Percentiles rank a stretch among this genome's conserved stretches.
These are phyloP conservation scores for Rhodomyrtus tomentosa DNA, from an alignment of 345 rosid genomes.

Conservation along the genomic window DNA sequence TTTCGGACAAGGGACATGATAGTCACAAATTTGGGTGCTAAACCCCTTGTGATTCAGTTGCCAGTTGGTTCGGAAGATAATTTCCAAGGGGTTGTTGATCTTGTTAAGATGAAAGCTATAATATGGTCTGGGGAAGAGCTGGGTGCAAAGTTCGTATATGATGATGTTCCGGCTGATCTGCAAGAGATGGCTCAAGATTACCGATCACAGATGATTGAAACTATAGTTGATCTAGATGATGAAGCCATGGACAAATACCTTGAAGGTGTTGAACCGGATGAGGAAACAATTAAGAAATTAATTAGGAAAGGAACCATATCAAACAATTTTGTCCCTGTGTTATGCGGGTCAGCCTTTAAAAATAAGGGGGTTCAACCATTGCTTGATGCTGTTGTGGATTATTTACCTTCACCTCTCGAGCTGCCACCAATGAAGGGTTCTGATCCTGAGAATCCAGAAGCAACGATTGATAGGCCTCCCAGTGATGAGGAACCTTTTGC, in stretches of 20 bases:
- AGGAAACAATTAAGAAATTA: slow-evolving; percentile 61
- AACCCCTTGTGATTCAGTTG: slow-evolving; percentile 76
- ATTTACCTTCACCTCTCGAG: slow-evolving; percentile 84
- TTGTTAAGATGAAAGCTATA: slow-evolving; percentile 79
- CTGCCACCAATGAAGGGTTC: slow-evolving; percentile 83
- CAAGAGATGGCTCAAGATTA: slow-evolving; percentile 68
- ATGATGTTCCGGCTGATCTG: slow-evolving; percentile 78
- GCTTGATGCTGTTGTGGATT: slow-evolving; percentile 89
- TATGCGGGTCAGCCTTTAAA: slow-evolving; percentile 92
- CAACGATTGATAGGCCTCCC: slow-evolving; percentile 36
- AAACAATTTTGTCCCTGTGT: slow-evolving; percentile 66
- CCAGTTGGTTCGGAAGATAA: slow-evolving; percentile 87
- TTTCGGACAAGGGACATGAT: slow-evolving; percentile 93
- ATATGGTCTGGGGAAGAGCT: slow-evolving; percentile 95
- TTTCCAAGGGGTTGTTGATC: slow-evolving; percentile 75
- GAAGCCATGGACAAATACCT: slow-evolving; percentile 84
- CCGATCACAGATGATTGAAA: slow-evolving; percentile 54
- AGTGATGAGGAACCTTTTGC: slow-evolving; percentile 81
- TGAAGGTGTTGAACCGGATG: slow-evolving; percentile 94
- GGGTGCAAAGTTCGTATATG: slow-evolving; percentile 80
- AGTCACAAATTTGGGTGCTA: slow-evolving; percentile 88
- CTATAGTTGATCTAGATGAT: slow-evolving; percentile 73
- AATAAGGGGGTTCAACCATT: slow-evolving; percentile 94
- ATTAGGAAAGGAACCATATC: slow-evolving; percentile 73
- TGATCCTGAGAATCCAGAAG: slow-evolving; percentile 85